These are phyloP conservation scores for Drechslerella stenobrocha DNA, from an alignment of 2,329 filamentous ascomycete genomes.

Conservation along the genomic window DNA sequence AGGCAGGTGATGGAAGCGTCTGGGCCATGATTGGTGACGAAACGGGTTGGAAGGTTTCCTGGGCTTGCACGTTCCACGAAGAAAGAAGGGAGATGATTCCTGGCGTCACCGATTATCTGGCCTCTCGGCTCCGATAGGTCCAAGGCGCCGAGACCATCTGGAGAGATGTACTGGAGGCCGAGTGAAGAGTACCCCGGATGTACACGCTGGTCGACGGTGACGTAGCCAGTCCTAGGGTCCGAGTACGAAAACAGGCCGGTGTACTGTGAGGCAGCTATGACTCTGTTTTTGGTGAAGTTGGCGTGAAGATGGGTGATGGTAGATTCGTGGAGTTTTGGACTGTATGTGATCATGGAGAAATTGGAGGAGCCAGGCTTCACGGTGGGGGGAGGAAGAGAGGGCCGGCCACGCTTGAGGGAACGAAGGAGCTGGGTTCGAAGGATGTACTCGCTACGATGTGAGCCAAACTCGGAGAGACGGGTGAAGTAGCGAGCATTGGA, in stretches of 20 bases:
- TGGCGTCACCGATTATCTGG: conserved; percentile 66
- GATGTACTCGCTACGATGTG: conserved; percentile 95
- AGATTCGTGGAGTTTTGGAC: conserved; percentile 42
- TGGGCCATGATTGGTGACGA: conserved; percentile 73
- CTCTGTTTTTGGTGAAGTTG: conserved; percentile 34
- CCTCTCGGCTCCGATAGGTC: conserved; percentile 40
- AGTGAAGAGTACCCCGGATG: conserved; percentile 45
- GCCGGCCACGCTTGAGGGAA: conserved; percentile 63
- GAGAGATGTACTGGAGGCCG: conserved; percentile 38
- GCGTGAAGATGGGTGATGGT: conserved; percentile 43
- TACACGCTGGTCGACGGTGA: conserved; percentile 34
- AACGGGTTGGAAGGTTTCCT: conserved; percentile 63
- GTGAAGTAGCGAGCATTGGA: conserved; percentile 68
- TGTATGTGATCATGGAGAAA: conserved; percentile 47
- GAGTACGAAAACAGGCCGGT: conserved; percentile 41
- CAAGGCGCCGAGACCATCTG: conserved; percentile 32
- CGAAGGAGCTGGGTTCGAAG: conserved; percentile 80
- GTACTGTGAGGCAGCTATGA: conserved; percentile 38
- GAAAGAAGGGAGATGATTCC: conserved; percentile 72
- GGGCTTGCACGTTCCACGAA: conserved; percentile 62
- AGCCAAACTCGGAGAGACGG: conserved; percentile 78
- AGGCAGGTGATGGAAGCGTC: conserved; percentile 74
- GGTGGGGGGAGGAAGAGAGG: conserved; percentile 14
- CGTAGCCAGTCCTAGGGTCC: conserved; percentile 42
- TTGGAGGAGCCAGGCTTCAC: conserved; percentile 32